These are phyloP conservation scores for Sideroxylon spinosum DNA, from an alignment of 179 eudicot genomes.

Conservation along the genomic window DNA sequence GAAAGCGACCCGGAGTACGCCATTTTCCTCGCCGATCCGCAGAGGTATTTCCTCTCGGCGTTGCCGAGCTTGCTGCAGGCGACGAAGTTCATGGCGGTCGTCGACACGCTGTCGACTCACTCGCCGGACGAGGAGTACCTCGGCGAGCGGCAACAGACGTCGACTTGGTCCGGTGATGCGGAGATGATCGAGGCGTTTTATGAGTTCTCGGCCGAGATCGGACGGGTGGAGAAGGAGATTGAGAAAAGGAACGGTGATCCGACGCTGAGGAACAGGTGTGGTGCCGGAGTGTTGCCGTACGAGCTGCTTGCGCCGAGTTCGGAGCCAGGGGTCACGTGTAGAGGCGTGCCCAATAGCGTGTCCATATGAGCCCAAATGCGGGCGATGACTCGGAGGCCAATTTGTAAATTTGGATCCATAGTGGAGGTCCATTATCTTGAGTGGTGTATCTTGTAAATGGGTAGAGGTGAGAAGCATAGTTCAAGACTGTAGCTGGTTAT, in stretches of 20 bases:
- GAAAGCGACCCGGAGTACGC: conserved; percentile 68
- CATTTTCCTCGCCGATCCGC: conserved; percentile 55
- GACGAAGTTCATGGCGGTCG: conserved; percentile 85
- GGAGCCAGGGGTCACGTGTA: conserved; percentile 87
- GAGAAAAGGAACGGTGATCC: conserved; percentile 59
- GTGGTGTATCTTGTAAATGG: background rate
- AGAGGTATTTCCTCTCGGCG: conserved; percentile 56
- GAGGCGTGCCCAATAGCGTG: conserved; percentile 92
- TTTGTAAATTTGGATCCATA: too few species aligned
- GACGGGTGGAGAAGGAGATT: conserved; percentile 64
- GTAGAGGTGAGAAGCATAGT: background rate
- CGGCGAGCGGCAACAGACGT: conserved; percentile 68
- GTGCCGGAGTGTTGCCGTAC: conserved; percentile 87
- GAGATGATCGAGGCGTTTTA: conserved; percentile 63
- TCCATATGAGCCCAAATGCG: conserved; percentile 40
- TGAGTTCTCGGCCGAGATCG: conserved; percentile 62
- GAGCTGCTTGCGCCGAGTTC: conserved; percentile 87
- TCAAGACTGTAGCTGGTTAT: too few species aligned
- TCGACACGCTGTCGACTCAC: conserved; percentile 84
- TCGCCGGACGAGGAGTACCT: conserved; percentile 92
- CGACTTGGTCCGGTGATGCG: conserved; percentile 73
- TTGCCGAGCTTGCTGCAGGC: conserved; percentile 77
- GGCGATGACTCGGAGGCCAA: background rate
- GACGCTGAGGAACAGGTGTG: conserved; percentile 66
- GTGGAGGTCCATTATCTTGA: background rate